These are phyloP conservation scores for Neurospora cerealis DNA, from an alignment of 495 filamentous ascomycete species.

Conservation along the genomic window DNA sequence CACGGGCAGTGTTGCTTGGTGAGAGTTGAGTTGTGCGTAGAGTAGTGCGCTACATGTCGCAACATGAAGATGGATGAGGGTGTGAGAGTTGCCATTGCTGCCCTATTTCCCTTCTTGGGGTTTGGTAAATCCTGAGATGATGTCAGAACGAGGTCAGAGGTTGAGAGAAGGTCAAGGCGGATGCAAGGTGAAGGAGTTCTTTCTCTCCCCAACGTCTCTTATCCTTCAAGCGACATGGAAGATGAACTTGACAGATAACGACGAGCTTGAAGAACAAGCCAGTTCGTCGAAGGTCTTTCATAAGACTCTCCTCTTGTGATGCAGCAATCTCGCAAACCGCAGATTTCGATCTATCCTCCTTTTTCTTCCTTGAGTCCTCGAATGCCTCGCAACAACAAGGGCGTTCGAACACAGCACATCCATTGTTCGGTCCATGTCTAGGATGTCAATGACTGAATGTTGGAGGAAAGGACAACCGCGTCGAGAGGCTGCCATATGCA, in stretches of 20 bases:
- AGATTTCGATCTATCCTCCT: too few species aligned
- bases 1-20: not conserved
- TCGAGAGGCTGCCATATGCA: not conserved
- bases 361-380: too few species aligned
- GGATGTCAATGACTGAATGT: not conserved
- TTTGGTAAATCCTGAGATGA: not conserved
- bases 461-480: not conserved
- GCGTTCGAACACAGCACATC: too few species aligned
- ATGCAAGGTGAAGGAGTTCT: not conserved
- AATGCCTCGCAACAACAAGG: too few species aligned
- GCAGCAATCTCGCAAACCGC: not conserved
- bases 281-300: not conserved
- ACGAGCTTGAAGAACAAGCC: not conserved
- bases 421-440: too few species aligned
- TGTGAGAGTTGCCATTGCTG: not conserved
- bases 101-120: not conserved
- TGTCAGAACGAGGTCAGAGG: not conserved
- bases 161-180: not conserved
- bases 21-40: not conserved
- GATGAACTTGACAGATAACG: not conserved
- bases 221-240: not conserved
- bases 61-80: not conserved
- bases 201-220: not conserved
- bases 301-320: not conserved
- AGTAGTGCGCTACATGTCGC: not conserved